phyloP scores from a whole-genome alignment of 1,139 yeast genomes.

The Blastobotrys arbuscula region DNA sequence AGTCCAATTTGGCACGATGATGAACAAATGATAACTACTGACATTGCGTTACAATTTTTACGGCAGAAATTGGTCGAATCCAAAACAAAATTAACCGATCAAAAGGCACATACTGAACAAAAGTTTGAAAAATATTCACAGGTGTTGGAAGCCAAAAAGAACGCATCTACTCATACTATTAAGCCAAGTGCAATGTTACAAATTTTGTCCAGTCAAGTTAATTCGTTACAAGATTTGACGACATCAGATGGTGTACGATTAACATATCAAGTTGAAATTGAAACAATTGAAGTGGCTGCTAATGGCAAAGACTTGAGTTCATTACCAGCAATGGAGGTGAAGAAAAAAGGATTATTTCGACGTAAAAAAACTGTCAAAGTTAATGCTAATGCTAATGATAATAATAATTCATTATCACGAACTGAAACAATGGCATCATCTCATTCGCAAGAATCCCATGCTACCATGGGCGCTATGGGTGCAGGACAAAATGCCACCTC shows the following conservation, averaged over 20 bases:
- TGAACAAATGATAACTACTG: slow-evolving; percentile 60
- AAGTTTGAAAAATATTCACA: slow-evolving; percentile 27
- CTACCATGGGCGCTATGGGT: slow-evolving; percentile 4
- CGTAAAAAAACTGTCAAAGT: slow-evolving; percentile 12
- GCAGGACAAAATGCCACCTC: slow-evolving; percentile 15
- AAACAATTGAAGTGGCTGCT: slow-evolving; percentile 81
- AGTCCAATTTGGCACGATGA: slow-evolving; percentile 97
- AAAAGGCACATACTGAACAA: slow-evolving; percentile 31
- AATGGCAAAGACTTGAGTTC: slow-evolving; percentile 47
- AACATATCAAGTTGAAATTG: slow-evolving; percentile 77
- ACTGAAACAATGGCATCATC: slow-evolving; percentile 8
- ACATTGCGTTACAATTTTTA: slow-evolving; percentile 54
- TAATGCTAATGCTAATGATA: slow-evolving; percentile 5
- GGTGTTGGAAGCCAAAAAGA: slow-evolving; percentile 25
- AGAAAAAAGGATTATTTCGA: slow-evolving; percentile 27
- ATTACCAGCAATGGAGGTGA: slow-evolving; percentile 32
- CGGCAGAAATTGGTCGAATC: slow-evolving; percentile 50
- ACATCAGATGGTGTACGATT: slow-evolving; percentile 70
- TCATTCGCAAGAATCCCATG: slow-evolving; percentile 5
- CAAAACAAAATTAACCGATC: slow-evolving; percentile 23
- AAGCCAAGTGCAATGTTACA: slow-evolving; percentile 37
- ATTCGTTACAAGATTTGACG: slow-evolving; percentile 56
- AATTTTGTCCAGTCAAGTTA: slow-evolving; percentile 50
- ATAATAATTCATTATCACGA: slow-evolving; percentile 1
- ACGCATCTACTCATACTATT: slow-evolving; percentile 16